Evolutionary conservation across 78 protist genomes (phyloP), one percentile per base, ranked within the genome.

Genomic region (Pelomyxa schiedti): DNA sequence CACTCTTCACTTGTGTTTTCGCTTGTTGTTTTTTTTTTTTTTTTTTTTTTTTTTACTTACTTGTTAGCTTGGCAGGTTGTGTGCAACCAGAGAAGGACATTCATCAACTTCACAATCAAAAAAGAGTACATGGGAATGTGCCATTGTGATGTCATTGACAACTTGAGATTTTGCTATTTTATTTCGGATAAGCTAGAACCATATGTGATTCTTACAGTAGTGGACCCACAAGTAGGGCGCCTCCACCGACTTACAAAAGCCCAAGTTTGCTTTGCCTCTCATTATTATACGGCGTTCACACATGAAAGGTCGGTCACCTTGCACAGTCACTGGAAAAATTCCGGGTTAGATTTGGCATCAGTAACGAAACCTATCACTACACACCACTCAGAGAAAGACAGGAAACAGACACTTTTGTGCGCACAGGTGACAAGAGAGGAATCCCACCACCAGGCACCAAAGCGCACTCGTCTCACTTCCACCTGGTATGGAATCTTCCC

Each of bases 121-220:
- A 42, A 29, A 1, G 72, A 32, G 35, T 32, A 32, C 72, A 1
- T 30, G 41, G n/a, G 37, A 47, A 28, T 32, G n/a, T 0, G 4
- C 9, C 72, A n/a, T 24, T 24, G 8, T 22, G 35, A 1, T 24
- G 37, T 7, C 4, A 24, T 16, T 2, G 3, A 66, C 30, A 8
- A 7, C 37, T 39, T 66, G 30, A 16, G 1, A 16, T 66, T 9
- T 40, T 66, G 70, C 30, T 66, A 9, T 22, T 66, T 66, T 40
- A 2, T 66, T 2, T 24, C 70, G 70, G 70, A 66, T 40, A 66
- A 66, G 70, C 70, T 66, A n/a, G 70, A 66, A 40, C 70, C 70
- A 3, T 66, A 38, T 8, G 8, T 66, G 47, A 66, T 16, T 40
- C 8, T 66, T 40, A 66, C 70, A 24, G 70, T 8, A 3, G 47